phyloP scores from a whole-genome alignment of 176 grass and related monocot genomes.

The Ensete glaucum region DNA sequence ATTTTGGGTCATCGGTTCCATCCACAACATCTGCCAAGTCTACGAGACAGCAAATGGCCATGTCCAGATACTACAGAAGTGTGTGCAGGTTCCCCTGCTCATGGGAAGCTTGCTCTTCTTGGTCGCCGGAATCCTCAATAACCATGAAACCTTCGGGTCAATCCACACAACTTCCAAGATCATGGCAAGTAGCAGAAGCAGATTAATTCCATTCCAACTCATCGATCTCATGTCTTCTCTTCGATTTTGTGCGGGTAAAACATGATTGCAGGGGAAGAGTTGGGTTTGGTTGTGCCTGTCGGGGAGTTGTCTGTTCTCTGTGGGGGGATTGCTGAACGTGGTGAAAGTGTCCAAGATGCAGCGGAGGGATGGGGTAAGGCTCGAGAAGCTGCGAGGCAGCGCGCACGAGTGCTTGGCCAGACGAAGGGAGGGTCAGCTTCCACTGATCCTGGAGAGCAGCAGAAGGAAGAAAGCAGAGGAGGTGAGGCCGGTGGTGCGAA shows the following conservation, averaged over 20 bases:
- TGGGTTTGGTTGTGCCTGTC: constrained; percentile 53
- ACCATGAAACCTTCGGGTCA: constrained; percentile 15
- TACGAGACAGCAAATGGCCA: constrained; percentile 59
- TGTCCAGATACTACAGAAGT: constrained; percentile 76
- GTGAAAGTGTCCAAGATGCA: constrained; percentile 92
- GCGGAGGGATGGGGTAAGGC: constrained; percentile 42
- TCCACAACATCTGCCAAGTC: constrained; percentile 63
- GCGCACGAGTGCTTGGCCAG: constrained; percentile 43
- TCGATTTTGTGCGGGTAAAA: background rate
- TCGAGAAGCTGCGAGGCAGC: constrained; percentile 72
- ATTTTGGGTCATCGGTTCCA: constrained; percentile 53
- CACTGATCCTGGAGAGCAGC: constrained; percentile 56
- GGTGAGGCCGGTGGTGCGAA: background rate
- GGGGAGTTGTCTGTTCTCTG: constrained; percentile 54
- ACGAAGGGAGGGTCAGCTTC: constrained; percentile 61
- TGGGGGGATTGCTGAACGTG: constrained; percentile 53
- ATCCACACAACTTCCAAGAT: constrained; percentile 7
- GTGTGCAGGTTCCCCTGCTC: constrained; percentile 57
- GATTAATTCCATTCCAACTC: background rate
- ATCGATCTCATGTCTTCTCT: background rate
- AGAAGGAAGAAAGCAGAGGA: constrained; percentile 7
- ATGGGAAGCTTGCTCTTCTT: constrained; percentile 72
- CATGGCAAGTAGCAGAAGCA: constrained; percentile 26
- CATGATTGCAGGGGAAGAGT: constrained; percentile 39
- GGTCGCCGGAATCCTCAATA: constrained; percentile 44